These are phyloP conservation scores for Paraphaeosphaeria minitans DNA, from an alignment of 2,329 filamentous ascomycete genomes.

Conservation along the genomic window DNA sequence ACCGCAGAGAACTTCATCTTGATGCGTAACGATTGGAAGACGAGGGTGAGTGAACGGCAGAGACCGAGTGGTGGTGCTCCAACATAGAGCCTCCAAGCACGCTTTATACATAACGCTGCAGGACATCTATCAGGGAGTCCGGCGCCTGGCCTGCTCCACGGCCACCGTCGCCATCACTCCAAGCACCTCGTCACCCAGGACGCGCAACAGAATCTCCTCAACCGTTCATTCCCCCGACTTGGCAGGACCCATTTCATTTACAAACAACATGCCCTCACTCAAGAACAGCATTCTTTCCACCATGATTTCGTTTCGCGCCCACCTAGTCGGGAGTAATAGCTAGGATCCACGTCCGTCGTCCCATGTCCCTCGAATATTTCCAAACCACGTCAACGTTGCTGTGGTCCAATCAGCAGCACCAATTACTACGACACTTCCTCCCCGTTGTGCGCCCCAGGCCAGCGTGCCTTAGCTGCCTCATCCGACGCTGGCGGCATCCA, in stretches of 20 bases:
- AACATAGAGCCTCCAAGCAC: not conserved
- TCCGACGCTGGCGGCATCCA: not conserved
- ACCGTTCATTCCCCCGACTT: slow-evolving; percentile 1
- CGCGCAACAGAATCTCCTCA: slow-evolving; percentile 2
- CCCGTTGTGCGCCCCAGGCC: not conserved
- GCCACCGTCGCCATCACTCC: not conserved
- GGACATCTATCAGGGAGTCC: not conserved
- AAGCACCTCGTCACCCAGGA: not conserved
- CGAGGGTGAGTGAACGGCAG: not conserved
- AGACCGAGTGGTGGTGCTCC: not conserved
- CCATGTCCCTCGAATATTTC: not conserved
- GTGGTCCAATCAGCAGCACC: not conserved
- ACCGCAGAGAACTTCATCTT: slow-evolving; percentile 5
- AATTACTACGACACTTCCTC: not conserved
- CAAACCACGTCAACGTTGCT: not conserved
- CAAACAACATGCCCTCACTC: not conserved
- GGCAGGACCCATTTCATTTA: slow-evolving; percentile 3
- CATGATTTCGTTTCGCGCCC: not conserved
- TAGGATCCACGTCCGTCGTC: not conserved
- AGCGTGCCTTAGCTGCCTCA: not conserved
- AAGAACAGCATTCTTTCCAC: not conserved
- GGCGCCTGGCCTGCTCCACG: not conserved
- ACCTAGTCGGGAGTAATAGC: not conserved
- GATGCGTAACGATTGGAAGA: not conserved
- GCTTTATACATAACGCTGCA: not conserved